phyloP scores from a whole-genome alignment of 352 stramenopile species.

The Phytophthora pseudosyringae region DNA sequence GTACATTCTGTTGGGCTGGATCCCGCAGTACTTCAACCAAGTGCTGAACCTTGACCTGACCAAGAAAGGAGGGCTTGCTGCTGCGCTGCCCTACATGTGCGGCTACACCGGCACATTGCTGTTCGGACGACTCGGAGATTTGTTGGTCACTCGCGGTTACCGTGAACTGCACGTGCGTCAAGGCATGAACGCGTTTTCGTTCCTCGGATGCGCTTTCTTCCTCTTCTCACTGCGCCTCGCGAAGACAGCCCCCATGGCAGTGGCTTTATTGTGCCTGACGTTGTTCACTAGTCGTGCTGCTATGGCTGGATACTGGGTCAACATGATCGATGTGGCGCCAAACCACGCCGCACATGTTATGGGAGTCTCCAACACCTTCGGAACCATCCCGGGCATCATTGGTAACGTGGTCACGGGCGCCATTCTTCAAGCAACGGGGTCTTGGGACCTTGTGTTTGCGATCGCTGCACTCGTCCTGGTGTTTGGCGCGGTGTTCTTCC shows the following conservation, averaged over 20 bases:
- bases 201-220: conserved; percentile 75
- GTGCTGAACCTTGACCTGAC: conserved; percentile 78
- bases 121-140: conserved; percentile 74
- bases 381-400: conserved; percentile 84
- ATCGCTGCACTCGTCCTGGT: conserved; percentile 78
- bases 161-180: conserved; percentile 82
- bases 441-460: conserved; percentile 86
- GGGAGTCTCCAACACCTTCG: conserved; percentile 89
- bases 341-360: conserved; percentile 86
- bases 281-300: conserved; percentile 80
- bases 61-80: conserved; percentile 66
- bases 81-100: conserved; percentile 79
- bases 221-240: conserved; percentile 78
- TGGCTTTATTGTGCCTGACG: conserved; percentile 75
- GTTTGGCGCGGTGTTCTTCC: conserved; percentile 77
- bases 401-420: conserved; percentile 86
- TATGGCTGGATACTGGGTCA: conserved; percentile 88
- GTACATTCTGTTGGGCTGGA: conserved; percentile 89
- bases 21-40: conserved; percentile 88
- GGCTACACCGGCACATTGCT: conserved; percentile 79
- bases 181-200: conserved; percentile 76
- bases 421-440: conserved; percentile 72
- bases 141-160: conserved; percentile 65
- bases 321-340: conserved; percentile 90
- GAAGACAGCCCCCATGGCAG: conserved; percentile 52